Percentiles rank a stretch among this genome's conserved stretches.
Evolutionary conservation across 768 basidiomycete species (phyloP).

Genomic region (Cystobasidium tubakii): DNA sequence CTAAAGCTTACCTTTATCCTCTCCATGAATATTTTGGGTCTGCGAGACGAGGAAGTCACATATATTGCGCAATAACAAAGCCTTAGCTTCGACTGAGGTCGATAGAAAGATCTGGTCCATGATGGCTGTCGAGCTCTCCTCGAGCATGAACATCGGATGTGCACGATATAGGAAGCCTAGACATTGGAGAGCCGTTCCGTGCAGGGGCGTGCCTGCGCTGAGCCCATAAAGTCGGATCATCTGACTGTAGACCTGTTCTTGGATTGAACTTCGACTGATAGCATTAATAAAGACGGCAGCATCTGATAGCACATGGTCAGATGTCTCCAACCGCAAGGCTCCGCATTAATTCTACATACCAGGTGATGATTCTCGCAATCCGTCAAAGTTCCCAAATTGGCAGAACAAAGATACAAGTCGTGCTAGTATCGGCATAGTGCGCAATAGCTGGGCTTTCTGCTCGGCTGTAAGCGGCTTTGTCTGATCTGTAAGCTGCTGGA

Average conservation of each 20-base stretch:
- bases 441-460: conserved; percentile 49
- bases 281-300: conserved; percentile 26
- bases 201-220: conserved; percentile 58
- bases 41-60: conserved; percentile 86
- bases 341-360: conserved; percentile 57
- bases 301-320: conserved; percentile 32
- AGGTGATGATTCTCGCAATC: conserved; percentile 53
- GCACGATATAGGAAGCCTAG: conserved; percentile 87
- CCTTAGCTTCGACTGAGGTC: conserved; percentile 64
- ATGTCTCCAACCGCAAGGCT: conserved; percentile 51
- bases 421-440: conserved; percentile 56
- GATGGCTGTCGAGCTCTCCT: conserved; percentile 67
- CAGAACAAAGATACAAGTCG: conserved; percentile 78
- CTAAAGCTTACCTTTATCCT: conserved; percentile 53
- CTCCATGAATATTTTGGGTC: conserved; percentile 66
- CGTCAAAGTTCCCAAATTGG: conserved; percentile 84
- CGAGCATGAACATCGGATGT: conserved; percentile 82
- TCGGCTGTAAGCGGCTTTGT: conserved; percentile 52
- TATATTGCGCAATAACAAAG: conserved; percentile 73
- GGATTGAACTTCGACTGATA: conserved; percentile 60
- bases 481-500: conserved; percentile 48
- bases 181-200: conserved; percentile 73
- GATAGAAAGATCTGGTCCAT: conserved; percentile 86
- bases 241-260: conserved; percentile 72
- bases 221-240: conserved; percentile 69